phyloP scores from a whole-genome alignment of 306 rosid genomes.

The Prunus fruticosa region DNA sequence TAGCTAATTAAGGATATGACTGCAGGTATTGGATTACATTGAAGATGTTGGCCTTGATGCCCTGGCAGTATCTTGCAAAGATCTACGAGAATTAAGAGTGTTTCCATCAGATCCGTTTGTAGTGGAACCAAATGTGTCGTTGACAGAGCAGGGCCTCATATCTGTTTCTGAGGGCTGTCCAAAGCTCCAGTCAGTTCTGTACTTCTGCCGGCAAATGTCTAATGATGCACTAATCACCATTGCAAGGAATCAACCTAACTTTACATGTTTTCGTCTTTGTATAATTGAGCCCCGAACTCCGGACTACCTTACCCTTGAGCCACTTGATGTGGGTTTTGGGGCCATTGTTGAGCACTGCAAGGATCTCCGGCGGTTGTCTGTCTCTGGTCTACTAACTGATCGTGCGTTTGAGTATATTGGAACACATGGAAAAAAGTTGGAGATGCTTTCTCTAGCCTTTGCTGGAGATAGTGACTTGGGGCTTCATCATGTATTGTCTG shows the following conservation, averaged over 20 bases:
- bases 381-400: conserved; percentile 86
- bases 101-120: conserved; percentile 87
- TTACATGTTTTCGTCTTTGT: conserved; percentile 87
- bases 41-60: conserved; percentile 85
- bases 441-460: conserved; percentile 96
- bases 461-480: conserved; percentile 95
- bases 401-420: conserved; percentile 81
- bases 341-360: conserved; percentile 98
- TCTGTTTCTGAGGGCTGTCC: conserved; percentile 93
- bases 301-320: conserved; percentile 64
- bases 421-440: conserved; percentile 72
- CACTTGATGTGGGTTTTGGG: conserved; percentile 88
- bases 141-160: conserved; percentile 90
- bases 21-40: conserved; percentile 88
- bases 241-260: conserved; percentile 79
- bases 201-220: conserved; percentile 93
- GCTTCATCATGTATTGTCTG: conserved; percentile 85
- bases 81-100: conserved; percentile 82
- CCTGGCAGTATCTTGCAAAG: conserved; percentile 83
- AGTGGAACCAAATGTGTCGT: conserved; percentile 61
- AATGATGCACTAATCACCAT: conserved; percentile 75
- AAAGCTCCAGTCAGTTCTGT: conserved; percentile 87
- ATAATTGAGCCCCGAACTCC: conserved; percentile 80
- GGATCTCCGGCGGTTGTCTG: conserved; percentile 80
- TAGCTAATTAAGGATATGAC: conserved; percentile 31